phyloP scores from a whole-genome alignment of 2,329 filamentous ascomycete genomes.

The Clonostachys byssicola region DNA sequence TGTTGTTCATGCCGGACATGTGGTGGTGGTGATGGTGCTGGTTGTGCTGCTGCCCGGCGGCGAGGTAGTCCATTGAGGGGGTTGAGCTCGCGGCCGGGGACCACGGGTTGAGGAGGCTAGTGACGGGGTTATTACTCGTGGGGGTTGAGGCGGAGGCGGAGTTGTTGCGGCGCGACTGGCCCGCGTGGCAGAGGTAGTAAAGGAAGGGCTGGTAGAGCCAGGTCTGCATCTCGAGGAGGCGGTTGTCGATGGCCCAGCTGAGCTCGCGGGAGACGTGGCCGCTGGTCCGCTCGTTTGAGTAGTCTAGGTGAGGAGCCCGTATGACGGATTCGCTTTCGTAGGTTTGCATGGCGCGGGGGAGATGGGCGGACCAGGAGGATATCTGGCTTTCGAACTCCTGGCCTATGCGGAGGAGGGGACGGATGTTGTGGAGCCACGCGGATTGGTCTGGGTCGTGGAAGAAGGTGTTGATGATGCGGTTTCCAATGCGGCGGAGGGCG shows the following conservation, averaged over 20 bases:
- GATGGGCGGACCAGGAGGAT: conserved; percentile 11
- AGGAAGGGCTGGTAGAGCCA: conserved; percentile 12
- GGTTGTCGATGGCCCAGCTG: conserved; percentile 13
- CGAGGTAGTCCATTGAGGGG: not conserved
- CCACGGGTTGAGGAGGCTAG: conserved; percentile 8
- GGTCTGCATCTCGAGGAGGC: conserved; percentile 13
- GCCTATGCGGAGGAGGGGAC: conserved; percentile 10
- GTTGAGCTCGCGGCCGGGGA: conserved; percentile 1
- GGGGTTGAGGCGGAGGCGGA: not conserved
- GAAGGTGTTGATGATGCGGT: conserved; percentile 27
- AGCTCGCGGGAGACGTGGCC: conserved; percentile 11
- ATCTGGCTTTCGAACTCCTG: conserved; percentile 14
- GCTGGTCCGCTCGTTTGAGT: conserved; percentile 3
- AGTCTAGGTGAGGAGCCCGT: conserved; percentile 5
- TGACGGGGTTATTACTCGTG: conserved; percentile 1
- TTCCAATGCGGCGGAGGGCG: conserved; percentile 31
- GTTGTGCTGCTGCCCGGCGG: not conserved
- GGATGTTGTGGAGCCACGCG: conserved; percentile 9
- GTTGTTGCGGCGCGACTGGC: not conserved
- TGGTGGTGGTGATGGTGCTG: not conserved
- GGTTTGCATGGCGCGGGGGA: conserved; percentile 9
- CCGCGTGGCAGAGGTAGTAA: conserved; percentile 10
- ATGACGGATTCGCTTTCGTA: conserved; percentile 8
- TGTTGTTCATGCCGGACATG: not conserved
- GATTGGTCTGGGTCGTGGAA: conserved; percentile 2